Evolutionary conservation across 108 stramenopile species (phyloP).

Genomic region (Nitzschia sp.): DNA sequence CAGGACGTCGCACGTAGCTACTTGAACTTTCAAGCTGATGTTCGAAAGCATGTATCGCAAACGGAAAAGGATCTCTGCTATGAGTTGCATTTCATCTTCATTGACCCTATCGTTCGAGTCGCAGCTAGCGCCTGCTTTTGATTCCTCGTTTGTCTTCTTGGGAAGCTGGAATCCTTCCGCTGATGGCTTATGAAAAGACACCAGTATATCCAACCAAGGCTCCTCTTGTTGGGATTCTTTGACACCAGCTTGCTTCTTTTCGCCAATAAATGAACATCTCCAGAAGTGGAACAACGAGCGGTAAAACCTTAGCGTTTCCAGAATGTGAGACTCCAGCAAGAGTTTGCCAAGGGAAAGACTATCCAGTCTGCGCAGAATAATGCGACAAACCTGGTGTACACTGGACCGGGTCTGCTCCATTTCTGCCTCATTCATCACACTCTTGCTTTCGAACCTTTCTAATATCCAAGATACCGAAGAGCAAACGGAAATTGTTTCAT

Average conservation of each 20-base stretch:
- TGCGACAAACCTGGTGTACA: neutral
- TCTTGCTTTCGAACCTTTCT: too few relatives aligned
- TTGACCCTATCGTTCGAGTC: neutral
- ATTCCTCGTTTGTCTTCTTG: neutral
- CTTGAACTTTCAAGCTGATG: conserved; percentile 15
- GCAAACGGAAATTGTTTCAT: too few relatives aligned
- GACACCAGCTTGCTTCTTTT: too few relatives aligned
- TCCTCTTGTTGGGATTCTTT: neutral
- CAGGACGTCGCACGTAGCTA: conserved; percentile 25
- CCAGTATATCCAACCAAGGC: conserved; percentile 13
- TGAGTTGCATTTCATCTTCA: conserved; percentile 10
- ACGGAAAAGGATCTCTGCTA: conserved; percentile 14
- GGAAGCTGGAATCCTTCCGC: neutral
- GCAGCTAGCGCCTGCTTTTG: neutral
- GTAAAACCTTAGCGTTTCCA: too few relatives aligned
- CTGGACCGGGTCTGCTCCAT: neutral
- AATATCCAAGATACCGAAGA: too few relatives aligned
- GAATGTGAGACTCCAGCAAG: too few relatives aligned
- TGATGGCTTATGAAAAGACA: conserved; percentile 2
- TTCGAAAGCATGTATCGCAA: conserved; percentile 29
- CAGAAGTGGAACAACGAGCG: too few relatives aligned
- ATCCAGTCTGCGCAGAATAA: too few relatives aligned
- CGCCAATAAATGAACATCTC: too few relatives aligned
- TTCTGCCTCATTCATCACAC: neutral
- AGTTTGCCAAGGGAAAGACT: too few relatives aligned